phyloP scores from a whole-genome alignment of 495 filamentous ascomycete species.

The Durotheca rogersii region DNA sequence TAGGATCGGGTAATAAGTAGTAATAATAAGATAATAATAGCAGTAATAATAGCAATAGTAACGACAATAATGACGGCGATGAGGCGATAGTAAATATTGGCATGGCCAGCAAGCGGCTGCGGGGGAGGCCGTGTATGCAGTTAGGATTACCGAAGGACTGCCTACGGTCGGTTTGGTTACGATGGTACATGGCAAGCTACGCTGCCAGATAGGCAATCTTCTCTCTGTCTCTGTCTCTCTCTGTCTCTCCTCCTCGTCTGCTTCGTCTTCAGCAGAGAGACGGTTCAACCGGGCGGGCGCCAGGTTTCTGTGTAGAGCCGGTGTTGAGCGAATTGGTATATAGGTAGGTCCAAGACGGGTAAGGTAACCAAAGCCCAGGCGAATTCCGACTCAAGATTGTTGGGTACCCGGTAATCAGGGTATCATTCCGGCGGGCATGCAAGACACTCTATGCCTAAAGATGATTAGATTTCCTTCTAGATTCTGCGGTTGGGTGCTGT shows the following conservation, averaged over 20 bases:
- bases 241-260: no score
- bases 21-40: conserved; percentile 1
- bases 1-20: conserved; percentile 26
- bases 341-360: conserved; percentile 11
- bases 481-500: conserved; percentile 21
- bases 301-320: no score
- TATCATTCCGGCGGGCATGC: conserved; percentile 30
- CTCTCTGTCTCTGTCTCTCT: conserved; percentile 17
- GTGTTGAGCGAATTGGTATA: no score
- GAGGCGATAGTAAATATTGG: not conserved
- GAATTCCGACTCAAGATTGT: conserved; percentile 29
- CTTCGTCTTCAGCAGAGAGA: no score
- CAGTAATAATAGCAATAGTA: conserved; percentile 9
- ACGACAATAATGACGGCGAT: not conserved
- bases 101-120: no score
- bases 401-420: conserved; percentile 31
- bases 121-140: no score
- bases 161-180: not conserved
- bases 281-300: no score
- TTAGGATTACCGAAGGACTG: not conserved
- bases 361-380: conserved; percentile 23
- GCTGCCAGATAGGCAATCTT: conserved; percentile 11
- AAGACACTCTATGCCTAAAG: conserved; percentile 24
- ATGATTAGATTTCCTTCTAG: conserved; percentile 22
- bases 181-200: conserved; percentile 2